phyloP scores from a whole-genome alignment of 768 basidiomycete species.

The Suillus americanus region DNA sequence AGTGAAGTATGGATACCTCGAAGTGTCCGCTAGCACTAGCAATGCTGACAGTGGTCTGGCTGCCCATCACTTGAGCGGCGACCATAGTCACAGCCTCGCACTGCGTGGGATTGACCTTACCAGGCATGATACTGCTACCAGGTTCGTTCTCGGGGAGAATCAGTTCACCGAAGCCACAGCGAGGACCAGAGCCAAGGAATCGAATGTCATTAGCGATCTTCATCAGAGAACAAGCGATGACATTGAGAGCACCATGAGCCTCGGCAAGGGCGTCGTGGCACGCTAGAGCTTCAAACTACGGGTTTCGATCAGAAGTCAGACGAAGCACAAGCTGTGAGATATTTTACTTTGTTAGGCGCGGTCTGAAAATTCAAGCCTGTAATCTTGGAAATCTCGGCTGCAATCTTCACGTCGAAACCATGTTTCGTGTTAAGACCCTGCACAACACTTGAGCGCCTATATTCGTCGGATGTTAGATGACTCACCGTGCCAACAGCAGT shows the following conservation, averaged over 20 bases:
- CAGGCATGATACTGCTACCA: constrained; percentile 99
- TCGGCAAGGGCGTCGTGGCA: constrained; percentile 98
- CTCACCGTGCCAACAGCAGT: constrained; percentile 97
- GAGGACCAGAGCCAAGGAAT: constrained; percentile 95
- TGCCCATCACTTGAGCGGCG: constrained; percentile 97
- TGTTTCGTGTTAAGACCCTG: constrained; percentile 96
- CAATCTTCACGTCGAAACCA: constrained; percentile 95
- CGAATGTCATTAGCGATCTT: constrained; percentile 99
- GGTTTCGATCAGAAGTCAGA: neutral
- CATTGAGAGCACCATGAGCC: constrained; percentile 94
- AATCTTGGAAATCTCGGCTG: constrained; percentile 85
- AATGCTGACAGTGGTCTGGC: constrained; percentile 89
- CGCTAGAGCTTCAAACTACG: constrained; percentile 94
- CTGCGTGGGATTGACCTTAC: constrained; percentile 99
- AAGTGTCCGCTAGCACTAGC: constrained; percentile 97
- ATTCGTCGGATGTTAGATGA: neutral
- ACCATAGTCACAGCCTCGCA: constrained; percentile 99
- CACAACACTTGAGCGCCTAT: constrained; percentile 10
- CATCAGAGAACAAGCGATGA: constrained; percentile 95
- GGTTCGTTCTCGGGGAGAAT: constrained; percentile 97
- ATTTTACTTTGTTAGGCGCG: constrained; percentile 90
- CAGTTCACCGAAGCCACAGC: constrained; percentile 95
- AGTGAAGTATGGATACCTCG: constrained; percentile 55
- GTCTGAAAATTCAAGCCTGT: constrained; percentile 92
- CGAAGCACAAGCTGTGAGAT: neutral